phyloP scores from a whole-genome alignment of 75 land plant genomes.

The Cupressus sempervirens region DNA sequence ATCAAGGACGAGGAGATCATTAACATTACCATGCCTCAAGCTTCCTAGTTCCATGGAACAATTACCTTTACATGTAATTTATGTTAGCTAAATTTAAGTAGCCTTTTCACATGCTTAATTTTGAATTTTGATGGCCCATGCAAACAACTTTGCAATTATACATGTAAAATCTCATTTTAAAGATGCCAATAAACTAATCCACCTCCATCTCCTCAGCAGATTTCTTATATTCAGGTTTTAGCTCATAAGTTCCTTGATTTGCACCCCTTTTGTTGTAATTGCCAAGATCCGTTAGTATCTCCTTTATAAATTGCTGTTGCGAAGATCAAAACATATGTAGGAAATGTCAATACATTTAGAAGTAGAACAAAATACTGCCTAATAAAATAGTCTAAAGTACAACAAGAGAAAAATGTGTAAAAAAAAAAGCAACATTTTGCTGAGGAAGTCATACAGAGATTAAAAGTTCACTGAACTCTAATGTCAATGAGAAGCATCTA shows the following conservation, averaged over 20 bases:
- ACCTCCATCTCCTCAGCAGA: constrained; percentile 47
- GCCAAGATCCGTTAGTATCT: constrained; percentile 89
- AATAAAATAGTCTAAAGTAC: neutral
- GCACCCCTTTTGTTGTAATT: constrained; percentile 94
- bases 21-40: neutral
- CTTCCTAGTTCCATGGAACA: neutral
- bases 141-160: neutral
- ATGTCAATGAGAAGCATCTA: neutral
- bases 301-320: constrained; percentile 92
- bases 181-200: constrained; percentile 14
- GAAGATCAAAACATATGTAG: neutral
- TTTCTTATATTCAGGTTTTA: constrained; percentile 89
- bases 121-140: neutral
- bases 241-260: constrained; percentile 97
- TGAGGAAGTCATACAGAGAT: no score
- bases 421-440: no score
- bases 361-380: neutral
- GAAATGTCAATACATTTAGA: neutral
- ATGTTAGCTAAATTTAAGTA: neutral
- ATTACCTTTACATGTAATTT: neutral
- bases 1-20: neutral
- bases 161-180: neutral
- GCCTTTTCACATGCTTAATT: neutral
- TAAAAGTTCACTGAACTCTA: no score
- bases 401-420: no score